A percentile compares a stretch with the other conserved stretches of the same genome.
Evolutionary conservation across 1,284 basidiomycete genomes (phyloP).

Genomic region (Neolentinus lepideus): DNA sequence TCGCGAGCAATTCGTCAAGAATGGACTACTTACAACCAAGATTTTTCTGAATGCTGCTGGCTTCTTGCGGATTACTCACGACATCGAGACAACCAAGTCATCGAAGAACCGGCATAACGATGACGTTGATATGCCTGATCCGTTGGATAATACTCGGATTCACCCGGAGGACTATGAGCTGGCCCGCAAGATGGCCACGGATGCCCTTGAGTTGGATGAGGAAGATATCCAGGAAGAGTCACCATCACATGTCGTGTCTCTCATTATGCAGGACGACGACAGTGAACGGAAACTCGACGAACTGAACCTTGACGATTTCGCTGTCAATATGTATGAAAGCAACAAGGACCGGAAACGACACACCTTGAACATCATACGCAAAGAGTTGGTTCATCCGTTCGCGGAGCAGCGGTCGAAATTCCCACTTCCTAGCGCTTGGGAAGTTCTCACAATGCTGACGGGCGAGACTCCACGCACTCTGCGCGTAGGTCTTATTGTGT

Average conservation of each 20-base stretch:
- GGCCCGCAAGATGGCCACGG: conserved; percentile 97
- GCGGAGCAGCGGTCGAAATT: conserved; percentile 74
- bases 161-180: conserved; percentile 98
- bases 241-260: conserved; percentile 78
- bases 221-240: conserved; percentile 90
- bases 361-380: conserved; percentile 82
- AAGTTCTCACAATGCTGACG: conserved; percentile 92
- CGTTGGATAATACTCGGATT: conserved; percentile 92
- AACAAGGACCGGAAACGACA: conserved; percentile 85
- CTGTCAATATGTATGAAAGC: conserved; percentile 81
- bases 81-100: conserved; percentile 45
- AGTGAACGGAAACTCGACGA: conserved; percentile 82
- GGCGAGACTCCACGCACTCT: conserved; percentile 86
- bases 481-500: conserved; percentile 76
- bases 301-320: conserved; percentile 95
- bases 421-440: conserved; percentile 63
- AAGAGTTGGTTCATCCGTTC: conserved; percentile 86
- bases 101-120: conserved; percentile 65
- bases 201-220: conserved; percentile 92
- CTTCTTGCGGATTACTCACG: conserved; percentile 84
- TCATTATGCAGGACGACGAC: conserved; percentile 82
- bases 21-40: conserved; percentile 73
- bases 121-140: conserved; percentile 70
- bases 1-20: conserved; percentile 80
- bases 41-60: conserved; percentile 89